A percentile compares a stretch with the other conserved stretches of the same genome.
Evolutionary conservation across 2,329 filamentous ascomycete species (phyloP).

Genomic region (Capronia coronata): DNA sequence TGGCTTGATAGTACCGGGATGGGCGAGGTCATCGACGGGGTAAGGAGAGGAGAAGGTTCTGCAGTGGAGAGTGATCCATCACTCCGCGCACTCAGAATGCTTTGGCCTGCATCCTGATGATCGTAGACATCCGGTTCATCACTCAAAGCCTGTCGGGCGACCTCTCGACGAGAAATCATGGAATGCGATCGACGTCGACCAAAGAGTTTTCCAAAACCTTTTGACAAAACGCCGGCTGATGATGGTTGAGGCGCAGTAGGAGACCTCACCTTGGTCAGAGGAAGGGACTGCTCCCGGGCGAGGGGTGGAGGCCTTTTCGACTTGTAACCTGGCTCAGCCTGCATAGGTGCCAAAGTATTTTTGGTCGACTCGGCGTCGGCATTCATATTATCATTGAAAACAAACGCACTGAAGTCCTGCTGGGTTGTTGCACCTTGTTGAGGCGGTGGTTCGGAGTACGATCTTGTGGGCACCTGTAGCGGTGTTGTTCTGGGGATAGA

Average conservation of each 20-base stretch:
- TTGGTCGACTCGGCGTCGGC: neutral
- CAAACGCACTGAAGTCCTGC: slow-evolving; percentile 8
- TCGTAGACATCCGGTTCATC: slow-evolving; percentile 22
- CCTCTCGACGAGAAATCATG: slow-evolving; percentile 13
- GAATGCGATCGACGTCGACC: slow-evolving; percentile 23
- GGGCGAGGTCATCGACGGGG: slow-evolving; percentile 9
- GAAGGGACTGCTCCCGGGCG: slow-evolving; percentile 3
- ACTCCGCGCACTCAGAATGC: slow-evolving; percentile 12
- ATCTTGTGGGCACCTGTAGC: neutral
- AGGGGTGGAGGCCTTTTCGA: slow-evolving; percentile 25
- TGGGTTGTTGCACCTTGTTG: neutral
- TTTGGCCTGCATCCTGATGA: neutral
- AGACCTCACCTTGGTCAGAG: slow-evolving; percentile 6
- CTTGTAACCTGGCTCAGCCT: slow-evolving; percentile 23
- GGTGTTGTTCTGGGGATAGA: neutral
- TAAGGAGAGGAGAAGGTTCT: slow-evolving; percentile 17
- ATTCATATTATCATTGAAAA: slow-evolving; percentile 8
- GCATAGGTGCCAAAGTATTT: neutral
- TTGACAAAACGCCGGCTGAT: slow-evolving; percentile 12
- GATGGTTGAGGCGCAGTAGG: slow-evolving; percentile 18
- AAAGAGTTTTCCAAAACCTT: slow-evolving; percentile 21
- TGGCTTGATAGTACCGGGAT: slow-evolving; percentile 8
- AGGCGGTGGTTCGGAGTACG: slow-evolving; percentile 5
- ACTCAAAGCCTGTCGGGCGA: slow-evolving; percentile 21
- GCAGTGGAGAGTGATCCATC: slow-evolving; percentile 15